Base-by-base conservation (phyloP, 345 rosid genomes). In the Arabis hirsuta region DNA sequence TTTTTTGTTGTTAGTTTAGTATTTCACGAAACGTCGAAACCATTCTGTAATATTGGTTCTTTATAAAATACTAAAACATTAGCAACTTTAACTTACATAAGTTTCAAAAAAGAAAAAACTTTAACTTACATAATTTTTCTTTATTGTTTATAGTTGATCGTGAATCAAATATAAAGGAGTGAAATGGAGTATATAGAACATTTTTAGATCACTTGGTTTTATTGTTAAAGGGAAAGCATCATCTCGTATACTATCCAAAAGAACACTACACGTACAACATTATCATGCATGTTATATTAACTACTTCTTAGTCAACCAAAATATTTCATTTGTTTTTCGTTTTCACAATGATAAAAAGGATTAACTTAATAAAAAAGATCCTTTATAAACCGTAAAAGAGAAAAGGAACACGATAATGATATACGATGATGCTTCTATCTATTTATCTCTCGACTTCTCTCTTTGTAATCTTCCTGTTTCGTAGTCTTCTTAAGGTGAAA, bases 251-350 rank as follows among this genome's bases (percentile, higher is more conserved):
- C 9, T 50, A 36, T 44, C 47, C 54, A 19, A 31, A 64, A 41
- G 13, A 12, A 51, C 26, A 46, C 12, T 22, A 34, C 58, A 58
- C n/a, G n/a, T n/a, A n/a, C 31, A 69, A 48, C 42, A 70, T 59
- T 47, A 59, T 13, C 66, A 59, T 70, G 74, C 66, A 59, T 70
- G 74, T 38, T 57, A 45, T 57, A 10, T 1, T 41, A 16, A 55
- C 62, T 26, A 55, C 53, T 22, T 24, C 39, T 48, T 10, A 14
- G 67, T 70, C 67, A 70, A 70, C 67, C 6, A 36, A 47, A 39
- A 47, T 19, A 14, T 24, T 7, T 62, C 29, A 9, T 16, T 4
- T 62, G 13, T 44, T 36, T 34, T 52, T 4, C 7, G 11, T 36
- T 36, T 36, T 36, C 38, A 1, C 9, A 34, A 2, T 6, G 8